Evolutionary conservation across 305 asterid genomes (phyloP), one percentile per base, ranked within the genome.

Genomic region (Lippia alba): DNA sequence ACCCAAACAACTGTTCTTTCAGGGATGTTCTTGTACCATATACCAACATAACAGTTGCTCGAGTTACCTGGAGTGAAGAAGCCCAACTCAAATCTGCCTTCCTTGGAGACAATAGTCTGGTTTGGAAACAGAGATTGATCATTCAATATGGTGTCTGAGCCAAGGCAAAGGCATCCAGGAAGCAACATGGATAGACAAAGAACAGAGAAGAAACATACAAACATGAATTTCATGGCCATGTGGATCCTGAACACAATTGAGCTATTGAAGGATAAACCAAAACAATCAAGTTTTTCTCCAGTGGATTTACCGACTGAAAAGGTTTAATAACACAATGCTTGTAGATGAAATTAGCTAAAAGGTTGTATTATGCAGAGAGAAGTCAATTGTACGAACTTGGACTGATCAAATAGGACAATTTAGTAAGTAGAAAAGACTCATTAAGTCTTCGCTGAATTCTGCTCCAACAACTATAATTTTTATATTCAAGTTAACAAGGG

Each of bases 21-120:
- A 3, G 77, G 55, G 54, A 75, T 75, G n/a, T 67, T 68, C 53
- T 48, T 61, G 62, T 71, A 79, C 80, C 83, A 75, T 57, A 79
- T 75, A 45, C 83, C 80, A 6, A 79, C 3, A 50, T 61, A 75
- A 6, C 12, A 61, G 57, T 69, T 57, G 12, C 20, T 62, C 6
- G 68, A 67, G 65, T 20, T 30, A 61, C 39, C 67, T 5, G 78
- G 70, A 53, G 62, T 0, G 45, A 75, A 79, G 75, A 79, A 79
- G n/a, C 80, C 83, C 9, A 75, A 44, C 34, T 72, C 83, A 69
- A 75, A 79, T 16, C 59, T 75, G 17, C 72, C 61, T 6, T 24
- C 34, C 4, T 64, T 64, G 55, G 84, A 80, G 66, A 76, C 14
- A 45, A 76, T 51, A 16, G 76, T 76, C 67, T 72, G 76, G 51